Percentiles rank a stretch among this genome's conserved stretches.
Evolutionary conservation across 495 filamentous ascomycete genomes (phyloP).

Genomic region (Trichoderma asperelloides): DNA sequence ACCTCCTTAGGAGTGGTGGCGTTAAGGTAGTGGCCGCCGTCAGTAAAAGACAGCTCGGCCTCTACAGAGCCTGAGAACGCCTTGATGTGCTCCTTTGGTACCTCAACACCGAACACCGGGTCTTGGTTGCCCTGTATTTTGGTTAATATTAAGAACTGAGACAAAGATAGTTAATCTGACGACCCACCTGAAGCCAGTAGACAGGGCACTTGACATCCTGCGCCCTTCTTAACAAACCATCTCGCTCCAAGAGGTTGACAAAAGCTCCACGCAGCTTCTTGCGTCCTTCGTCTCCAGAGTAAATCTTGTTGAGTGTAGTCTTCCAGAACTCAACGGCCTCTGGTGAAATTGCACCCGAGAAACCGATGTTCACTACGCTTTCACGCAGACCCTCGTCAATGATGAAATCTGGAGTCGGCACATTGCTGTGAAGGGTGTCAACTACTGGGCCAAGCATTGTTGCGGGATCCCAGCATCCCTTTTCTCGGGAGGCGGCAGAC

Average conservation of each 20-base stretch:
- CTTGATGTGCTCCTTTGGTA: constrained; percentile 48
- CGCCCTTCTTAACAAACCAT: constrained; percentile 45
- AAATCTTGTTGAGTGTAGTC: constrained; percentile 42
- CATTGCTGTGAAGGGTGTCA: constrained; percentile 36
- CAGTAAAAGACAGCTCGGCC: constrained; percentile 37
- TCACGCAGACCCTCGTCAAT: constrained; percentile 46
- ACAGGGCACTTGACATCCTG: constrained; percentile 51
- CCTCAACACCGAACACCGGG: constrained; percentile 36
- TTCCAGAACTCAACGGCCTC: constrained; percentile 43
- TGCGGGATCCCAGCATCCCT: constrained; percentile 50
- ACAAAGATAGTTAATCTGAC: neutral
- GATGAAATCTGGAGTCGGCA: constrained; percentile 42
- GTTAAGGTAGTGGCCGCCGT: constrained; percentile 52
- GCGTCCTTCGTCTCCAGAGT: constrained; percentile 50
- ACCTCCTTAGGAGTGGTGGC: constrained; percentile 47
- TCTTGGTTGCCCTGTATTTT: constrained; percentile 43
- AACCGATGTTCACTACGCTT: constrained; percentile 46
- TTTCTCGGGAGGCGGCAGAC: constrained; percentile 39
- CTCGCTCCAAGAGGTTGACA: constrained; percentile 49
- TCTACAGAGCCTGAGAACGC: constrained; percentile 45
- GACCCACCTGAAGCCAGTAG: constrained; percentile 51
- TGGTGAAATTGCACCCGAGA: constrained; percentile 36
- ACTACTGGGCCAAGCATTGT: constrained; percentile 31
- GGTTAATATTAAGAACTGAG: neutral
- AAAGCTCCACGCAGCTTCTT: constrained; percentile 46